phyloP scores from a whole-genome alignment of 768 basidiomycete genomes.

The Rhizopogon salebrosus region DNA sequence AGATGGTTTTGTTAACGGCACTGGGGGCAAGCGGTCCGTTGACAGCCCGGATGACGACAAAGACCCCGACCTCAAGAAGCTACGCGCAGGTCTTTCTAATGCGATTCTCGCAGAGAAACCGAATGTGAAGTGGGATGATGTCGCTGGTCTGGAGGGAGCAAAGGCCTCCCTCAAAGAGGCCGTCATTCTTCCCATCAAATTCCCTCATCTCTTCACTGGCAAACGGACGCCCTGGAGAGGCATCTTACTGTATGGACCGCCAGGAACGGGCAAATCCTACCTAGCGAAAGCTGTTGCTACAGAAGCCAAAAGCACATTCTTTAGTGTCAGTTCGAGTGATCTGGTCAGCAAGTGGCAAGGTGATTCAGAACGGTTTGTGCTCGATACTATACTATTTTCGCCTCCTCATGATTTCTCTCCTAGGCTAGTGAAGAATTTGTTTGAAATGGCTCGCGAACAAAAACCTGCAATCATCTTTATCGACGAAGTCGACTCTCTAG shows the following conservation, averaged over 20 bases:
- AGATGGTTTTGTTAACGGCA: slow-evolving; percentile 38
- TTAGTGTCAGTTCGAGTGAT: slow-evolving; percentile 91
- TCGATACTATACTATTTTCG: not conserved
- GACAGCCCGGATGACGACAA: slow-evolving; percentile 58
- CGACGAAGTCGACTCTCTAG: slow-evolving; percentile 96
- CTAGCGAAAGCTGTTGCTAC: slow-evolving; percentile 98
- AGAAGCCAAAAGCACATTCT: slow-evolving; percentile 98
- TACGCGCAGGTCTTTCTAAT: slow-evolving; percentile 82
- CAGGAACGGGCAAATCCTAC: slow-evolving; percentile 95
- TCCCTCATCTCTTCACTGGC: slow-evolving; percentile 96
- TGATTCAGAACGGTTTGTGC: slow-evolving; percentile 85
- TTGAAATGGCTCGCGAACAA: slow-evolving; percentile 91
- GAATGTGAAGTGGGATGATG: slow-evolving; percentile 97
- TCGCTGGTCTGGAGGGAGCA: slow-evolving; percentile 91
- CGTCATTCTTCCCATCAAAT: slow-evolving; percentile 99
- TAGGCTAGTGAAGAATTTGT: slow-evolving; percentile 93
- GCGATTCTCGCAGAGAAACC: slow-evolving; percentile 93
- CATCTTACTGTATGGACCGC: slow-evolving; percentile 94
- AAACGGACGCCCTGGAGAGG: slow-evolving; percentile 98
- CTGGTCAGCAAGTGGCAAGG: slow-evolving; percentile 99
- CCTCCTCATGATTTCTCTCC: not conserved
- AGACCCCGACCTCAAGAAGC: slow-evolving; percentile 94
- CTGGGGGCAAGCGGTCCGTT: slow-evolving; percentile 43
- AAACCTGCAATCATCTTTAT: slow-evolving; percentile 99
- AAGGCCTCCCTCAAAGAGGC: slow-evolving; percentile 97